Base-by-base conservation (phyloP, 2,329 filamentous ascomycete species). In the Hypoxylon sp. region DNA sequence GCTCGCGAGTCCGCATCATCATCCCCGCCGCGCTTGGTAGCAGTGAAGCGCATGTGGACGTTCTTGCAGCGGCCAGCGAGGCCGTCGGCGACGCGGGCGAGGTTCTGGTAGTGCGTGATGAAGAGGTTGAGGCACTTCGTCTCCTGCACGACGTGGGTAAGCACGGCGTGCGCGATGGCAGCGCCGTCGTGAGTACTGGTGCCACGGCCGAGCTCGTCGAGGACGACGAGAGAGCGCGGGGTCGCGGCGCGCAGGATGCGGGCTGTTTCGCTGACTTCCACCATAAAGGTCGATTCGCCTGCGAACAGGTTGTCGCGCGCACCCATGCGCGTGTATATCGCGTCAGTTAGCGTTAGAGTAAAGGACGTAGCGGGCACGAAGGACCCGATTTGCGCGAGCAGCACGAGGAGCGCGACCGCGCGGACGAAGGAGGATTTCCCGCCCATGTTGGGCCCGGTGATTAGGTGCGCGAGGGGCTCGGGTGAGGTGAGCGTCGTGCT, bases 371-470 rank as follows among this genome's bases (percentile, higher is more conserved):
- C 95, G 1, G 96, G 96, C 0, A 99, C 94, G 79, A 95, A 99
- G 40, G 93, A 97, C 56, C 96, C 96, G 71, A 98, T 92, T 78
- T 99, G 96, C 6, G 94, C 94, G 84, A 99, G 95, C 75, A 99
- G 95, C 53, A 92, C 89, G 70, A 98, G 94, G 6, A 99, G 89
- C 8, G 96, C 95, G 49, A 97, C 90, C 72, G 95, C 93, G 59
- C 96, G 93, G 22, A 99, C 95, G 79, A 97, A 99, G 64, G 92
- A 96, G n/a, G 94, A 97, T 79, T 99, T 99, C 63, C 96, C 96
- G 75, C 96, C 96, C 96, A 99, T 99, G 82, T 99, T 99, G 31
- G 96, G 96, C 0, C 96, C 96, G 0, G 96, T 99, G 75, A 99
- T 91, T 62, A 98, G 90, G 73, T 98, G 88, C 2, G 94, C 93